Evolutionary conservation across 2,329 filamentous ascomycete genomes (phyloP), one percentile per base, ranked within the genome.

Genomic region (Tympanopsis confertula): DNA sequence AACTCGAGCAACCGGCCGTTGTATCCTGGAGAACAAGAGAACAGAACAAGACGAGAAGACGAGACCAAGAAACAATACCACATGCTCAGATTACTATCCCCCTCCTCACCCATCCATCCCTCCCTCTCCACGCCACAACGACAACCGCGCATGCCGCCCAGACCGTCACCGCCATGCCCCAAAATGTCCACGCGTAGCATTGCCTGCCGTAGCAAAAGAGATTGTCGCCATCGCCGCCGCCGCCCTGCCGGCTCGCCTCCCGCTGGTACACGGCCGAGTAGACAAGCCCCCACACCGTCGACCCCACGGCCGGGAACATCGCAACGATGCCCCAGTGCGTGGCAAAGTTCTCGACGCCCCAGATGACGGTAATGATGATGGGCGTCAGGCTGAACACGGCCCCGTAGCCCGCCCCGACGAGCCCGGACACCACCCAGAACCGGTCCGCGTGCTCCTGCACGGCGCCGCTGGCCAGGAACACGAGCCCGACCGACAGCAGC

Each of bases 301-400:
- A 87, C 0, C 89, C 91, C 0, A 83, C 61, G 0, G 91, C 91
- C 3, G 91, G 91, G 40, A 89, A 79, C 68, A 93, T 91, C 30
- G 88, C 87, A 5, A 96, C 78, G 43, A 96, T 88, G 7, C 91
- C 91, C 78, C 89, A 98, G 50, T 98, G 96, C 1, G 91, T 98
- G 41, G 86, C 91, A 54, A 98, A 96, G 56, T 96, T 98, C 64
- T 96, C 88, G 0, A 94, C 87, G 19, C 91, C 91, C 91, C 91
- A 98, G 35, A 98, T 89, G 7, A 95, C 87, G n/a, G 81, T 86
- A 47, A 95, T 82, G 40, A 96, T 85, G 45, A 96, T 88, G 2
- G 91, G 91, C 0, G 84, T 83, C 4, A 96, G 71, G 35, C 78
- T 83, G 64, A 96, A 98, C 17, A 88, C 76, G 20, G 88, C 88